Evolutionary conservation across 2,329 filamentous ascomycete genomes (phyloP).

Genomic region (Fusarium heterosporum): DNA sequence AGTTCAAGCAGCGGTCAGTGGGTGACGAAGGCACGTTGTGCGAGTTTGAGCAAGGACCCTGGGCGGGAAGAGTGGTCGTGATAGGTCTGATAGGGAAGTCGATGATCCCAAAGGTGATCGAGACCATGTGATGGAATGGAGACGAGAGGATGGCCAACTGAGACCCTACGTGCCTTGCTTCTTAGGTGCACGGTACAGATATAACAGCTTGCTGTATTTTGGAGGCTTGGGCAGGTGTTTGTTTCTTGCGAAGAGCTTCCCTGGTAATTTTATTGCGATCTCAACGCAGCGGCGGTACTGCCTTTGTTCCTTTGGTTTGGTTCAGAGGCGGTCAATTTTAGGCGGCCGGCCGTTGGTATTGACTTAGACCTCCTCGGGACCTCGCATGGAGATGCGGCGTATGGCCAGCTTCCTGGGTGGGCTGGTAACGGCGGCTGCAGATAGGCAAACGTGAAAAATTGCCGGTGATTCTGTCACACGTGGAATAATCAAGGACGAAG

Average conservation of each 20-base stretch:
- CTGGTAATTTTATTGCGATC: neutral
- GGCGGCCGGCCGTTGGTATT: slow-evolving; percentile 36
- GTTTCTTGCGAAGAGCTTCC: slow-evolving; percentile 12
- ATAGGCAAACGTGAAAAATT: slow-evolving; percentile 24
- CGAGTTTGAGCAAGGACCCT: slow-evolving; percentile 35
- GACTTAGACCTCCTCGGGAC: slow-evolving; percentile 37
- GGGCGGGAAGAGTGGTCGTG: slow-evolving; percentile 9
- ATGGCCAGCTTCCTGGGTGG: slow-evolving; percentile 33
- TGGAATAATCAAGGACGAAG: slow-evolving; percentile 17
- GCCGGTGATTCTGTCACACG: slow-evolving; percentile 21
- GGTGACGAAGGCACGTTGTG: slow-evolving; percentile 35
- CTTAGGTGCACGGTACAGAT: slow-evolving; percentile 12
- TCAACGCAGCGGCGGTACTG: slow-evolving; percentile 4
- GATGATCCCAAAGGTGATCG: slow-evolving; percentile 36
- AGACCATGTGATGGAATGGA: slow-evolving; percentile 41
- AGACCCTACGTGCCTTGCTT: slow-evolving; percentile 34
- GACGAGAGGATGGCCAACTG: slow-evolving; percentile 26
- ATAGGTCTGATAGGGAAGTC: slow-evolving; percentile 31
- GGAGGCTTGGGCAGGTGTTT: slow-evolving; percentile 1
- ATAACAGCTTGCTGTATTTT: slow-evolving; percentile 9
- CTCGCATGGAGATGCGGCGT: slow-evolving; percentile 41
- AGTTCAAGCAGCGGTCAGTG: slow-evolving; percentile 48
- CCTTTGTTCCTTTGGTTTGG: slow-evolving; percentile 17
- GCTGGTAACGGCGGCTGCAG: slow-evolving; percentile 27
- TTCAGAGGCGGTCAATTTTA: slow-evolving; percentile 35